Evolutionary conservation across 2,329 filamentous ascomycete species (phyloP).

Genomic region (Escovopsis weberi): DNA sequence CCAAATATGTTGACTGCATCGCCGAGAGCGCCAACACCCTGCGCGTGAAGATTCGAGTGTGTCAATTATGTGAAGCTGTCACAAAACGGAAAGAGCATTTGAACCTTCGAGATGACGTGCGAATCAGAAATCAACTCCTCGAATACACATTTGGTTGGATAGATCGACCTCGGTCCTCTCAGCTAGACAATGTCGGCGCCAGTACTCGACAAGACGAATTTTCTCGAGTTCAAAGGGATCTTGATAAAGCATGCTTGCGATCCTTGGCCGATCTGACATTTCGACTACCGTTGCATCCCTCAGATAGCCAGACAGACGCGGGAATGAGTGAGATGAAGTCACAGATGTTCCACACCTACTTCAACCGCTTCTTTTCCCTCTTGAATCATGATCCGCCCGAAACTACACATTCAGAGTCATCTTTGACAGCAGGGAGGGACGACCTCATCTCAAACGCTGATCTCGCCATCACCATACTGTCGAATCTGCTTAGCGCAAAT

Average conservation of each 20-base stretch:
- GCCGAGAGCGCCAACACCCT: conserved; percentile 40
- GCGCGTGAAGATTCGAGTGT: conserved; percentile 54
- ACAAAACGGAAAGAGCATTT: conserved; percentile 53
- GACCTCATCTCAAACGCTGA: conserved; percentile 43
- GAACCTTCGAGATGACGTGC: conserved; percentile 53
- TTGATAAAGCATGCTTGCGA: conserved; percentile 50
- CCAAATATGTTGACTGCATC: conserved; percentile 48
- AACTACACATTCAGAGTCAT: conserved; percentile 12
- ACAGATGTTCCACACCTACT: conserved; percentile 58
- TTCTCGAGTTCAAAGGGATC: conserved; percentile 44
- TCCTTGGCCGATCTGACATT: conserved; percentile 53
- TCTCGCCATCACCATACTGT: conserved; percentile 51
- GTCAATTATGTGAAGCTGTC: conserved; percentile 50
- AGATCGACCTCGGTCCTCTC: conserved; percentile 41
- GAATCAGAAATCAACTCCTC: conserved; percentile 52
- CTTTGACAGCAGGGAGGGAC: conserved; percentile 28
- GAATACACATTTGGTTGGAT: conserved; percentile 59
- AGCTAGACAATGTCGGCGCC: conserved; percentile 25
- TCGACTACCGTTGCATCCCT: conserved; percentile 50
- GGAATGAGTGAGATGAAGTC: conserved; percentile 54
- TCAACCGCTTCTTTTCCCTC: conserved; percentile 53
- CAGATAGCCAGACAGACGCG: conserved; percentile 50
- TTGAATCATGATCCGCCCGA: conserved; percentile 44
- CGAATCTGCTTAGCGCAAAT: conserved; percentile 55
- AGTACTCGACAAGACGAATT: conserved; percentile 40